Evolutionary conservation across 345 rosid species (phyloP), one percentile per base, ranked within the genome.

Genomic region (Eucalyptus guilfoylei): DNA sequence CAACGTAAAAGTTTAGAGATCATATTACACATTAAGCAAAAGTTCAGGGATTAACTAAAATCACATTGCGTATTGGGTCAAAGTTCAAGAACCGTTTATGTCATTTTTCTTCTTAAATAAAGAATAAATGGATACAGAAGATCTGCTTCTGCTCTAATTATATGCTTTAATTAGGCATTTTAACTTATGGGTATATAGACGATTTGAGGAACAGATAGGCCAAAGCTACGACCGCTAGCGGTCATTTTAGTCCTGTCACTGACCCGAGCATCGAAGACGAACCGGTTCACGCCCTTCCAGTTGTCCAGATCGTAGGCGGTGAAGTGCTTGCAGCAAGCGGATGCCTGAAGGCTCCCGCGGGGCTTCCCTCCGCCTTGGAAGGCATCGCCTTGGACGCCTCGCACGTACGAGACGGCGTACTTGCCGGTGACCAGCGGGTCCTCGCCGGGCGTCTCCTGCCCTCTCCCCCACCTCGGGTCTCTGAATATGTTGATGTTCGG

Each of bases 401-500:
- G 94, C 17, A 97, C 96, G 89, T 92, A 97, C 8, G 96, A 93
- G 40, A 95, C 96, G 2, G 96, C 94, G 87, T 96, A 96, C 90
- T 90, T 89, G 72, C 95, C 96, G 42, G 94, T 90, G 26, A 95
- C 85, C 42, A 88, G 52, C 1, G 99, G 99, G 93, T 96, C 99
- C 85, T 97, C 98, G 37, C 99, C 99, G 11, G 97, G 97, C 52
- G 97, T 97, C 89, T 96, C 99, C 90, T 96, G 99, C 55, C 98
- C 97, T 87, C 97, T 93, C 11, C 97, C 99, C 99, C 97, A 97
- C 89, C 98, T 95, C 16, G 97, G 99, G 88, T 96, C 99, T 86
- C 98, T 87, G 28, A 95, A 96, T 42, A 97, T 94, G 93, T 96
- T 96, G 42, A 96, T 95, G 89, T 95, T 95, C 0, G 99, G 98